phyloP scores from a whole-genome alignment of 2,329 filamentous ascomycete genomes.

The Myriosclerotinia scirpicola region DNA sequence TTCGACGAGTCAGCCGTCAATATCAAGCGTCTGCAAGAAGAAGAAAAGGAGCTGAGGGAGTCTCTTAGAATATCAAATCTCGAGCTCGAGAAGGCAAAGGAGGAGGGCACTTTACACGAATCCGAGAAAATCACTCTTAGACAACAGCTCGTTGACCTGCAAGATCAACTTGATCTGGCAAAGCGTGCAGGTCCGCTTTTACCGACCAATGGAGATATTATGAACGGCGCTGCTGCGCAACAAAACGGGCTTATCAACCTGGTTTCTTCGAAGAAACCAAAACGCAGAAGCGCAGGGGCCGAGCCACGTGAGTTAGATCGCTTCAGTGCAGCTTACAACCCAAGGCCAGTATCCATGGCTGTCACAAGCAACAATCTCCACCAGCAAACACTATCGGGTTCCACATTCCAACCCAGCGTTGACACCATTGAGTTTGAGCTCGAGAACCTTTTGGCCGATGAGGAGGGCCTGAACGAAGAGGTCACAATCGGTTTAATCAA shows the following conservation, averaged over 20 bases:
- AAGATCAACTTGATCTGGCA: conserved; percentile 88
- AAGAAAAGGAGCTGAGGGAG: conserved; percentile 83
- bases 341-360: conserved; percentile 94
- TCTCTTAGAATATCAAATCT: conserved; percentile 75
- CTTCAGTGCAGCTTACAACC: conserved; percentile 90
- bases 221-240: conserved; percentile 61
- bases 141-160: conserved; percentile 84
- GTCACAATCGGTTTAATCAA: conserved; percentile 94
- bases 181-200: conserved; percentile 61
- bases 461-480: conserved; percentile 94
- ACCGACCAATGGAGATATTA: conserved; percentile 68
- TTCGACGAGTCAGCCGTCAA: conserved; percentile 89
- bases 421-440: conserved; percentile 96
- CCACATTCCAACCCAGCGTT: conserved; percentile 74
- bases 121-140: conserved; percentile 81
- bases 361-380: conserved; percentile 63
- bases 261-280: conserved; percentile 95
- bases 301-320: conserved; percentile 84
- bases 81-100: conserved; percentile 77
- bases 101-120: conserved; percentile 74
- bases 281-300: conserved; percentile 86
- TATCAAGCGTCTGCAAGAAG: conserved; percentile 91
- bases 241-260: conserved; percentile 88
- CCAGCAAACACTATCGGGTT: conserved; percentile 70
- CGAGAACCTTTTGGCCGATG: conserved; percentile 88